phyloP scores from a whole-genome alignment of 2,329 filamentous ascomycete genomes.

The Botrytis squamosa region DNA sequence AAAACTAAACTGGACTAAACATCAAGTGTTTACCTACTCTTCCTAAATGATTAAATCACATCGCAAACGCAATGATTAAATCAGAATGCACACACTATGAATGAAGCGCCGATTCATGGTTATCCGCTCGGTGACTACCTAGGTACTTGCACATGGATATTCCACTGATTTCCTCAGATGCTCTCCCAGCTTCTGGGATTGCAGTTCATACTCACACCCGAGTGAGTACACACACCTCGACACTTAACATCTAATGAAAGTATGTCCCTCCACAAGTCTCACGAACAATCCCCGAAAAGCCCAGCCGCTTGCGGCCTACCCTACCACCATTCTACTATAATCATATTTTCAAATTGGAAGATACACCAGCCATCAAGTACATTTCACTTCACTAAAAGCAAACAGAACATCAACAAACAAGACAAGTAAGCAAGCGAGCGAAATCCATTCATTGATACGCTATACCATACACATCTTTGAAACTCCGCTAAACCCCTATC shows the following conservation, averaged over 20 bases:
- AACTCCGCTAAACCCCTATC: not conserved
- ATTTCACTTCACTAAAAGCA: not conserved
- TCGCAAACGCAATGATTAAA: not conserved
- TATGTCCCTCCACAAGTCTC: not conserved
- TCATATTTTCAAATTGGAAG: not conserved
- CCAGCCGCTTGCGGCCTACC: not conserved
- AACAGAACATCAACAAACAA: not conserved
- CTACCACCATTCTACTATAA: not conserved
- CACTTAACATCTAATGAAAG: not conserved
- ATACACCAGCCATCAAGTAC: not conserved
- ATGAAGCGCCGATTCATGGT: fast-evolving
- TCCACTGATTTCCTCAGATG: not conserved
- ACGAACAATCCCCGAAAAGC: fast-evolving
- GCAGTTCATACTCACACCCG: not conserved
- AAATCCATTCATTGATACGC: not conserved
- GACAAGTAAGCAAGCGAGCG: not conserved
- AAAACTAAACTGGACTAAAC: not conserved
- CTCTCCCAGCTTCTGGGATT: not conserved
- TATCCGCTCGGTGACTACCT: not conserved
- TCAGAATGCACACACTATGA: not conserved
- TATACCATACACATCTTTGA: not conserved
- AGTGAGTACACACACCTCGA: not conserved
- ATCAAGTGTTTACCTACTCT: not conserved
- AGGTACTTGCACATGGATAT: too few species aligned
- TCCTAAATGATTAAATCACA: too few species aligned